Percentiles rank a stretch among this genome's conserved stretches.
Conservation (phyloP, 805 yeast species). For the Metschnikowia borealis region DNA sequence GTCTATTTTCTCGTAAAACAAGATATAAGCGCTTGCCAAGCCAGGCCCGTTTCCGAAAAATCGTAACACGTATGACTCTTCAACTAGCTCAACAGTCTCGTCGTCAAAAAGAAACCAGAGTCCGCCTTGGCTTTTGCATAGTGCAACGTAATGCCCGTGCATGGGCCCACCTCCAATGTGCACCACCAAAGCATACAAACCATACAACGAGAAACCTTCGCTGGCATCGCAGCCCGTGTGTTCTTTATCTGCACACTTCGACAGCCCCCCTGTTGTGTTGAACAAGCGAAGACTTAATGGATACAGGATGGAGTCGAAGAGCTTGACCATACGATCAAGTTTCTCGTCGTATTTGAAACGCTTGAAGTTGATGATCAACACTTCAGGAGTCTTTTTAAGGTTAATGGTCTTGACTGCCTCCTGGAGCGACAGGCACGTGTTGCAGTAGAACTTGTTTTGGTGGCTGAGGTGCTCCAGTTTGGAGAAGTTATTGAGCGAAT, state of each 20-base stretch:
- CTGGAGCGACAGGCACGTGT: conserved; percentile 82
- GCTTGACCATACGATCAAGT: conserved; percentile 74
- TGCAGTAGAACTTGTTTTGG: conserved; percentile 90
- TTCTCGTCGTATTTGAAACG: conserved; percentile 89
- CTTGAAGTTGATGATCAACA: conserved; percentile 80
- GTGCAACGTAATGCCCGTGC: conserved; percentile 92
- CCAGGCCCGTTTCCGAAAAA: conserved; percentile 89
- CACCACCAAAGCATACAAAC: conserved; percentile 79
- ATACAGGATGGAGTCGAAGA: conserved; percentile 80
- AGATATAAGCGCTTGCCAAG: conserved; percentile 84
- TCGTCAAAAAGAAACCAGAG: conserved; percentile 96
- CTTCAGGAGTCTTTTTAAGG: conserved; percentile 69
- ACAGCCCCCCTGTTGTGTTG: conserved; percentile 46
- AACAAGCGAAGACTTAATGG: conserved; percentile 69
- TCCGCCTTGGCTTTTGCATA: conserved; percentile 69
- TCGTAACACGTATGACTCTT: conserved; percentile 73
- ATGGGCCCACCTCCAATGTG: conserved; percentile 98
- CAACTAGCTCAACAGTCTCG: conserved; percentile 87
- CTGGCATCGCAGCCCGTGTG: not conserved
- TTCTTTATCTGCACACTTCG: not conserved
- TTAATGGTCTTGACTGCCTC: conserved; percentile 92
- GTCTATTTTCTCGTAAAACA: conserved; percentile 58
- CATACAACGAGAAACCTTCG: conserved; percentile 48
- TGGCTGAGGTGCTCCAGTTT: conserved; percentile 82
- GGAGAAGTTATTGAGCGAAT: conserved; percentile 76